These are phyloP conservation scores for Cyclotella baltica DNA, from an alignment of 108 stramenopile species.

Conservation along the genomic window DNA sequence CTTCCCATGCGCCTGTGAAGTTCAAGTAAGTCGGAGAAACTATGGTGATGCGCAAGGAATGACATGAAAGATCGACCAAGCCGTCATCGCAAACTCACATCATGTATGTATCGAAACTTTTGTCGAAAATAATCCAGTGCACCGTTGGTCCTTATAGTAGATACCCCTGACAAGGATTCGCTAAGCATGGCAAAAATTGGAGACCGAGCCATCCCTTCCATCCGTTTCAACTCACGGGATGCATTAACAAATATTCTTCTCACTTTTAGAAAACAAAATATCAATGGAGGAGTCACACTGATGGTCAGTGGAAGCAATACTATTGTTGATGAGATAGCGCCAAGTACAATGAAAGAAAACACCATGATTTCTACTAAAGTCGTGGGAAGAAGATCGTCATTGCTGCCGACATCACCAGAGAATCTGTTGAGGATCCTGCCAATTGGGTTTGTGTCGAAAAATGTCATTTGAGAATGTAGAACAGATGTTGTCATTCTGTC, in stretches of 20 bases:
- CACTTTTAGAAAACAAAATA: slow-evolving; percentile 70
- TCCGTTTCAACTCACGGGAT: slow-evolving; percentile 82
- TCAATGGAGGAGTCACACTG: slow-evolving; percentile 67
- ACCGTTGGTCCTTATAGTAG: slow-evolving; percentile 86
- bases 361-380: slow-evolving; percentile 85
- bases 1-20: slow-evolving; percentile 37
- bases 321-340: slow-evolving; percentile 65
- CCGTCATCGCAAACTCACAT: too few species aligned
- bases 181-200: slow-evolving; percentile 88
- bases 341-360: slow-evolving; percentile 66
- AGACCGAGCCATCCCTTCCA: slow-evolving; percentile 86
- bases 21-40: too few species aligned
- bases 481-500: slow-evolving; percentile 80
- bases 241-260: slow-evolving; percentile 73
- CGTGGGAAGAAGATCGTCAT: slow-evolving; percentile 74
- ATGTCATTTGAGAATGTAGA: slow-evolving; percentile 81
- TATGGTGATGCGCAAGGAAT: too few species aligned
- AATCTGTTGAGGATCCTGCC: slow-evolving; percentile 89
- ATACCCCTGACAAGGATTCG: slow-evolving; percentile 88
- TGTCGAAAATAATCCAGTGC: slow-evolving; percentile 58
- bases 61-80: too few species aligned
- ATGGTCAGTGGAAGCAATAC: slow-evolving; percentile 68
- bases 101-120: slow-evolving; percentile 75
- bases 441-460: slow-evolving; percentile 91
- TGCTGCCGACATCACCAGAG: slow-evolving; percentile 80